These are phyloP conservation scores for Chrysoporthe puriensis DNA, from an alignment of 2,329 filamentous ascomycete species.

Conservation along the genomic window DNA sequence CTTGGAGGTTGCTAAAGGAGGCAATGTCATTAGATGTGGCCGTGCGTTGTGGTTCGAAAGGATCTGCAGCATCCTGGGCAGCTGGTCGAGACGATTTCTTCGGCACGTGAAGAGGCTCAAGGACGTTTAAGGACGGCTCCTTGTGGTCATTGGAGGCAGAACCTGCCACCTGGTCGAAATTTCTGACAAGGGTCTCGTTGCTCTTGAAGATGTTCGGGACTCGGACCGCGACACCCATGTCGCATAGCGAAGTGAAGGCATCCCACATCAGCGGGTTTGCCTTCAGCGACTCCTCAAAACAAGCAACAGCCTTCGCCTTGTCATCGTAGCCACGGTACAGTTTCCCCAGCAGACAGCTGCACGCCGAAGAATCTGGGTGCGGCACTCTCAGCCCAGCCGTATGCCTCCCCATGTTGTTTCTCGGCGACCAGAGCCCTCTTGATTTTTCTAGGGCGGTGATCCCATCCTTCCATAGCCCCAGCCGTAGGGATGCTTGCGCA, in stretches of 20 bases:
- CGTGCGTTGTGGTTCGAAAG: conserved; percentile 53
- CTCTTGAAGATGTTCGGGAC: conserved; percentile 86
- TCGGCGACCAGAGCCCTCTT: conserved; percentile 73
- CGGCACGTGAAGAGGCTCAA: conserved; percentile 42
- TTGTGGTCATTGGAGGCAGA: conserved; percentile 41
- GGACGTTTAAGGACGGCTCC: conserved; percentile 40
- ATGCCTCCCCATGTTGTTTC: conserved; percentile 81
- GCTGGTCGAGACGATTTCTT: conserved; percentile 35
- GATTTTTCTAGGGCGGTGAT: conserved; percentile 83
- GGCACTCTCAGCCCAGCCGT: conserved; percentile 74
- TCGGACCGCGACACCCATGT: conserved; percentile 80
- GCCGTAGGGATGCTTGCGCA: conserved; percentile 81
- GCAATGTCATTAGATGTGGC: conserved; percentile 45
- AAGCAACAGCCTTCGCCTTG: conserved; percentile 80
- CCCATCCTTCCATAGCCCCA: conserved; percentile 81
- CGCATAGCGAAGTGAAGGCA: conserved; percentile 86
- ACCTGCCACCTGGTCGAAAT: conserved; percentile 47
- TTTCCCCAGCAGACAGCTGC: conserved; percentile 85
- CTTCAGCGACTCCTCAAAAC: conserved; percentile 87
- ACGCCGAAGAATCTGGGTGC: conserved; percentile 79
- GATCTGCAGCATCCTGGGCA: conserved; percentile 48
- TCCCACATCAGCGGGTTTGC: conserved; percentile 98
- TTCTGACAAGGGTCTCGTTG: conserved; percentile 57
- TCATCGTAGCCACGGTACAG: conserved; percentile 82
- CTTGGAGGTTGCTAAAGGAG: conserved; percentile 45